A percentile compares a stretch with the other conserved stretches of the same genome.
These are phyloP conservation scores for Penicillium sp. DNA, from an alignment of 2,329 filamentous ascomycete genomes.

Conservation along the genomic window DNA sequence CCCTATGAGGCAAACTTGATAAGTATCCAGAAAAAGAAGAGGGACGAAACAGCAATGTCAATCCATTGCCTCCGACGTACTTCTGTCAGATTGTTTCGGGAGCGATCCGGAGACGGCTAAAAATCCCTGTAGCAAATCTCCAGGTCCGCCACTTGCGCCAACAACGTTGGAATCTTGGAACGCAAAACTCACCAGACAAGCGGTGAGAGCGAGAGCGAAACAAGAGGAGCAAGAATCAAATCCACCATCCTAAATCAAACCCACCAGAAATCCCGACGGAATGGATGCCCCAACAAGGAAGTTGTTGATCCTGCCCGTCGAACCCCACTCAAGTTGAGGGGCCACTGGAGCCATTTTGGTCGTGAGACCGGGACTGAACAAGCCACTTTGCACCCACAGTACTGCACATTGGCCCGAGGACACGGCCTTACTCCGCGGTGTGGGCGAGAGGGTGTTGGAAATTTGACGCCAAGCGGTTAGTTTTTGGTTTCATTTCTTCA, in stretches of 20 bases:
- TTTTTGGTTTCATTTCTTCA: constrained; percentile 3
- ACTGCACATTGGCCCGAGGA: constrained; percentile 15
- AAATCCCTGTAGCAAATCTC: constrained; percentile 13
- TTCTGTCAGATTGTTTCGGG: constrained; percentile 1
- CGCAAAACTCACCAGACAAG: constrained; percentile 18
- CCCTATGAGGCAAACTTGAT: not conserved
- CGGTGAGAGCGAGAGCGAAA: constrained; percentile 18
- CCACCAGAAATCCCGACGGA: constrained; percentile 22
- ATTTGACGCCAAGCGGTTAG: constrained; percentile 1
- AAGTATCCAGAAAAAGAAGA: not conserved
- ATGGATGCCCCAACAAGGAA: constrained; percentile 24
- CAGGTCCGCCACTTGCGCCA: not conserved
- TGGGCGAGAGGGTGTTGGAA: constrained; percentile 5
- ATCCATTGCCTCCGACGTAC: constrained; percentile 1
- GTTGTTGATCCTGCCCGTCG: constrained; percentile 23
- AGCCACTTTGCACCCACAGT: constrained; percentile 19
- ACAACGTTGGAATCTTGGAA: not conserved
- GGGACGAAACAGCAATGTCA: not conserved
- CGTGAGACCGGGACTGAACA: constrained; percentile 15
- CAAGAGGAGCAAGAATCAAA: constrained; percentile 12
- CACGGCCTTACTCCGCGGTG: constrained; percentile 6
- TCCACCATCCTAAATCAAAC: constrained; percentile 7
- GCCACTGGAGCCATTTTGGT: constrained; percentile 8
- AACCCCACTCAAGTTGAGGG: constrained; percentile 20
- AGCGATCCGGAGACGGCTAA: not conserved